These are phyloP conservation scores for Leccinum imitatum DNA, from an alignment of 768 basidiomycete genomes.

Conservation along the genomic window DNA sequence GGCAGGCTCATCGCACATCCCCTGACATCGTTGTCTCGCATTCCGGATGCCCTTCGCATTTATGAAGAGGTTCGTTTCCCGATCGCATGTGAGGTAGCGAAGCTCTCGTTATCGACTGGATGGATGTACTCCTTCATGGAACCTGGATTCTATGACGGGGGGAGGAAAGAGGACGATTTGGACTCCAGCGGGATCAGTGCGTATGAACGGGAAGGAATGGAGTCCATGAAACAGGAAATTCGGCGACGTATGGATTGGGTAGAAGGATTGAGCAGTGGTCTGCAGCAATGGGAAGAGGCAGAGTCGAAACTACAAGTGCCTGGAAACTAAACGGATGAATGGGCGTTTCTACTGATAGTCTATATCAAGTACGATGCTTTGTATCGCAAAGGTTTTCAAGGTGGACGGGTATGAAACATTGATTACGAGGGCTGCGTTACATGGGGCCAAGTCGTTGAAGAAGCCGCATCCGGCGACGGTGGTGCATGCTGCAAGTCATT, in stretches of 20 bases:
- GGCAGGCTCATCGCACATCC: constrained; percentile 26
- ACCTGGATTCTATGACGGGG: constrained; percentile 25
- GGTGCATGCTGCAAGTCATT: too few relatives aligned
- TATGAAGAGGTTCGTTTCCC: constrained; percentile 19
- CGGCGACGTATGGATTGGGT: constrained; percentile 15
- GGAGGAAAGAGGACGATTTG: constrained; percentile 3
- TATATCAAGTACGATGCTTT: too few relatives aligned
- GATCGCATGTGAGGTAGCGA: constrained; percentile 10
- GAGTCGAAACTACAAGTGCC: constrained; percentile 6
- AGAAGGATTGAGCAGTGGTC: constrained; percentile 6
- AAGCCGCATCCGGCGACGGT: too few relatives aligned
- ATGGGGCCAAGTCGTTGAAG: too few relatives aligned
- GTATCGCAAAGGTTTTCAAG: too few relatives aligned
- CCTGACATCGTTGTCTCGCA: constrained; percentile 3
- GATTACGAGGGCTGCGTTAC: too few relatives aligned
- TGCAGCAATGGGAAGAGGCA: constrained; percentile 21
- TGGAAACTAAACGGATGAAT: background rate
- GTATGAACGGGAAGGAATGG: constrained; percentile 21
- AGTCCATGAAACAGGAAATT: constrained; percentile 15
- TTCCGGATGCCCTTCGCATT: constrained; percentile 6
- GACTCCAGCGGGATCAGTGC: constrained; percentile 10
- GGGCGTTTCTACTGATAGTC: too few relatives aligned
- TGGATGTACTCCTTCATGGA: constrained; percentile 8
- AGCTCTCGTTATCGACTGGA: constrained; percentile 10
- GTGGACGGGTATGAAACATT: too few relatives aligned